Base-by-base conservation (phyloP, 192 early-diverging fungal species). In the Allomyces macrogynus region DNA sequence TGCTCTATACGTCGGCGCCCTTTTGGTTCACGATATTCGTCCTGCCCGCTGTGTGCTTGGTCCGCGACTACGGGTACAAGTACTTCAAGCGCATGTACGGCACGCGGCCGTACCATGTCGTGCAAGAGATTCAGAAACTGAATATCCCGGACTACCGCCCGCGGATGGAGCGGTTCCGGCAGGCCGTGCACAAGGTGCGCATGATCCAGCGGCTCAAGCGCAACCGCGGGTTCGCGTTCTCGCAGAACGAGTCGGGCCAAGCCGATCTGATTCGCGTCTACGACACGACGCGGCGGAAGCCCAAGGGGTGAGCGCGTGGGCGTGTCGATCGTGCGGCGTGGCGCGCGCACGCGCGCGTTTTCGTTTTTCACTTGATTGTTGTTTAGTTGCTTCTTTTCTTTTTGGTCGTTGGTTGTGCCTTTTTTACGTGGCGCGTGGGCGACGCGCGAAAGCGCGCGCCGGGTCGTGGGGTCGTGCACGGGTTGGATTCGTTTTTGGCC, bases 121-220 rank as follows among this genome's bases (percentile, higher is more conserved):
- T 96, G 60, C 94, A 97, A 76, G 96, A 99, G 77, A 99, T 99
- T 66, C 89, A 97, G 75, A 96, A 95, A 76, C 91, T 88, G 83
- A 97, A 99, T 75, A 90, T 99, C 64, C 96, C 93, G 24, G 96
- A 99, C 72, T 94, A 93, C 70, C 83, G 94, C 44, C 96, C 96
- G 60, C 81, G 96, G 44, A 92, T 94, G 90, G 93, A 99, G 73
- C 83, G 89, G 64, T 99, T 99, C 90, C 81, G 89, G 68, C 93
- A 99, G 75, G 93, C 93, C 8, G 93, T 99, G n/a, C 86, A 95
- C 79, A 99, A 99, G 79, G 94, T 93, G 7, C 82, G 89, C 20
- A 77, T 86, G 68, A 87, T 91, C 62, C 96, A 99, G 78, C 80
- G 96, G 27, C 76, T 97, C 14, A 91, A 93, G 70, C 77, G 89